Conservation (phyloP, 2,329 filamentous ascomycete species). For the Pyrenophora seminiperda region DNA sequence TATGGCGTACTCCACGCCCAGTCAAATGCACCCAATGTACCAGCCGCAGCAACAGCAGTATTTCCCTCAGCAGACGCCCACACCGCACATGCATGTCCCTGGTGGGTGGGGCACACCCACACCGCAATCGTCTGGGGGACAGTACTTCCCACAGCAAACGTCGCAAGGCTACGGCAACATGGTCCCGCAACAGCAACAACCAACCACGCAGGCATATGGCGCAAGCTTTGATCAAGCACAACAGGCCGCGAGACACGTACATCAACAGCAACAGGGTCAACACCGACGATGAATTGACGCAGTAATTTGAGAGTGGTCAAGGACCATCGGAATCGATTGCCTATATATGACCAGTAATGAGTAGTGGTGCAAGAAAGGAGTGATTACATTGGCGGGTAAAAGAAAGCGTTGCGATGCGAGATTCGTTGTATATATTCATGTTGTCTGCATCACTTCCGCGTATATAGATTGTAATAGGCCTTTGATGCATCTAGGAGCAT, state of each 20-base stretch:
- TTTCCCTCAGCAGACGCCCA: slow-evolving; percentile 35
- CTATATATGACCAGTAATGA: background rate
- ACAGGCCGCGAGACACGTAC: slow-evolving; percentile 7
- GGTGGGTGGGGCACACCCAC: slow-evolving; percentile 37
- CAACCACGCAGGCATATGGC: slow-evolving; percentile 12
- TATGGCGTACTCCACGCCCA: slow-evolving; percentile 38
- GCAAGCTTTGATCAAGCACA: slow-evolving; percentile 15
- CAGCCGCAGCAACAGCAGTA: slow-evolving; percentile 34
- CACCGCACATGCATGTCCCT: slow-evolving; percentile 33
- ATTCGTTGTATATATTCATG: slow-evolving; percentile 8
- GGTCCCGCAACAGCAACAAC: slow-evolving; percentile 9
- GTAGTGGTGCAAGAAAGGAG: background rate
- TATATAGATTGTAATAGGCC: slow-evolving; percentile 1
- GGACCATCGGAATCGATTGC: background rate
- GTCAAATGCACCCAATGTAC: slow-evolving; percentile 37
- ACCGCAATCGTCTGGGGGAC: slow-evolving; percentile 13
- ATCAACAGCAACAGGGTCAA: slow-evolving; percentile 12
- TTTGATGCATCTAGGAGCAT: slow-evolving; percentile 2
- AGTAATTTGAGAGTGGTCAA: background rate
- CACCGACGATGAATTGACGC: slow-evolving; percentile 6
- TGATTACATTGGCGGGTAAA: background rate
- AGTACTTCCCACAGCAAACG: slow-evolving; percentile 26
- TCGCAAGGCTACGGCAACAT: slow-evolving; percentile 37
- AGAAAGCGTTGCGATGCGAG: slow-evolving; percentile 5
- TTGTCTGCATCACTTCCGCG: slow-evolving; percentile 6